Percentiles rank a stretch among this genome's conserved stretches.
Conservation (phyloP, 768 basidiomycete species). For the Chiua virens region DNA sequence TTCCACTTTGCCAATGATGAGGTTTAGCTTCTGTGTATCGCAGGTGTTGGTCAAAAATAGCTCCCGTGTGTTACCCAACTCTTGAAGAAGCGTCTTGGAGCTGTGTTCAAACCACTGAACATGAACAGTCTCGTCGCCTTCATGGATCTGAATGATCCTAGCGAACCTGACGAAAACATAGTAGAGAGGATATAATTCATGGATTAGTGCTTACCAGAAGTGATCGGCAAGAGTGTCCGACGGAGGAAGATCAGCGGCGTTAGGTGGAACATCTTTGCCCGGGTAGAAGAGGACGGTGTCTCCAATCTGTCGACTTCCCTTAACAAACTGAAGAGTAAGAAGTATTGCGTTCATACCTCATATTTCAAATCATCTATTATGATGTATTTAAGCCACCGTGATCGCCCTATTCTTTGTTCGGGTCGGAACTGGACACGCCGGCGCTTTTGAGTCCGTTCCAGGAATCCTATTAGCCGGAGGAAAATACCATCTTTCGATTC, state of each 20-base stretch:
- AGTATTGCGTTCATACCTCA: conserved; percentile 32
- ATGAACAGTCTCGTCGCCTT: conserved; percentile 48
- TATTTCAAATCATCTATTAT: conserved; percentile 46
- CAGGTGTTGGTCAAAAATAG: conserved; percentile 63
- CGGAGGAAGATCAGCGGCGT: conserved; percentile 34
- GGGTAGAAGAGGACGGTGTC: conserved; percentile 59
- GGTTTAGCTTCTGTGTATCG: conserved; percentile 36
- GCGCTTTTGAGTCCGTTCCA: conserved; percentile 16
- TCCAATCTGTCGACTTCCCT: conserved; percentile 47
- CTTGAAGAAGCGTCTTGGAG: conserved; percentile 56
- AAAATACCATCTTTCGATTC: conserved; percentile 9
- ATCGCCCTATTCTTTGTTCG: conserved; percentile 36
- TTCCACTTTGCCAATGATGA: conserved; percentile 48
- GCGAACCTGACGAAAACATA: conserved; percentile 55
- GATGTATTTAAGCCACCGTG: conserved; percentile 40
- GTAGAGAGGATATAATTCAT: background rate
- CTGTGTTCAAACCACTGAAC: conserved; percentile 78
- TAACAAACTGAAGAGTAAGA: background rate
- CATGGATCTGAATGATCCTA: conserved; percentile 54
- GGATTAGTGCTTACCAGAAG: conserved; percentile 53
- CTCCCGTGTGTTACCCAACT: conserved; percentile 63
- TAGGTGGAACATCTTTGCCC: conserved; percentile 36
- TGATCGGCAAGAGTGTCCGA: conserved; percentile 50
- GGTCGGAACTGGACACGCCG: conserved; percentile 18
- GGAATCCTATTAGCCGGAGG: conserved; percentile 21